Evolutionary conservation across 164 flowering plant genomes (phyloP).

Genomic region (Tetrastigma voinierianum): DNA sequence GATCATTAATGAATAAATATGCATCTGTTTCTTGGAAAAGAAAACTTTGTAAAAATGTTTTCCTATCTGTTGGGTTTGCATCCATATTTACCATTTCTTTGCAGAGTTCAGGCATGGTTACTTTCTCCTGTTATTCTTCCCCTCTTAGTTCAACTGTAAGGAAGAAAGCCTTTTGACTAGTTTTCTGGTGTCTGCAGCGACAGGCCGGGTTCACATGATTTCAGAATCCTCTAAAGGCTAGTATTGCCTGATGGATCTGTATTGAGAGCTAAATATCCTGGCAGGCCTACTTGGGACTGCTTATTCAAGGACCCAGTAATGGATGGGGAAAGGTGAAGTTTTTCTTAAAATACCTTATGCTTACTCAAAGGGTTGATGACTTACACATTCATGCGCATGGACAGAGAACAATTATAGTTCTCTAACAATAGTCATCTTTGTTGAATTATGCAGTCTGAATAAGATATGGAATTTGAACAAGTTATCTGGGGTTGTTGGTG

Average conservation of each 20-base stretch:
- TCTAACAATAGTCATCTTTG: background rate
- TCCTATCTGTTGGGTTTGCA: too few relatives aligned
- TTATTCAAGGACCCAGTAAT: slow-evolving; percentile 62
- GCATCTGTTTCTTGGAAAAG: background rate
- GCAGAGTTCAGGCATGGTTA: too few relatives aligned
- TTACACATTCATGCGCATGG: too few relatives aligned
- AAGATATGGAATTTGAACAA: slow-evolving; percentile 90
- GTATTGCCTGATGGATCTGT: slow-evolving; percentile 74
- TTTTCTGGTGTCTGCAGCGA: slow-evolving; percentile 36
- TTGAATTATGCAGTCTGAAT: slow-evolving; percentile 43
- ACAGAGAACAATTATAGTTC: too few relatives aligned
- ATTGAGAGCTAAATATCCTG: slow-evolving; percentile 60
- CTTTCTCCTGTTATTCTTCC: too few relatives aligned
- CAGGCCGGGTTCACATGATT: slow-evolving; percentile 63
- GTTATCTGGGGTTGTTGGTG: slow-evolving; percentile 66
- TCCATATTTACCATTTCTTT: too few relatives aligned
- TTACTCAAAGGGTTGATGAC: too few relatives aligned
- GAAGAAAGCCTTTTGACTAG: too few relatives aligned
- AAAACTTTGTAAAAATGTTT: too few relatives aligned
- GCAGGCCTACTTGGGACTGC: slow-evolving; percentile 68
- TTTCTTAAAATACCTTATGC: background rate
- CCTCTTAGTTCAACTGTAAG: too few relatives aligned
- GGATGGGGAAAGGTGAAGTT: slow-evolving; percentile 64
- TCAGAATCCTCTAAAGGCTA: slow-evolving; percentile 53
- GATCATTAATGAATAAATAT: background rate